These are phyloP conservation scores for Beauveria sp. DNA, from an alignment of 2,329 filamentous ascomycete genomes.

Conservation along the genomic window DNA sequence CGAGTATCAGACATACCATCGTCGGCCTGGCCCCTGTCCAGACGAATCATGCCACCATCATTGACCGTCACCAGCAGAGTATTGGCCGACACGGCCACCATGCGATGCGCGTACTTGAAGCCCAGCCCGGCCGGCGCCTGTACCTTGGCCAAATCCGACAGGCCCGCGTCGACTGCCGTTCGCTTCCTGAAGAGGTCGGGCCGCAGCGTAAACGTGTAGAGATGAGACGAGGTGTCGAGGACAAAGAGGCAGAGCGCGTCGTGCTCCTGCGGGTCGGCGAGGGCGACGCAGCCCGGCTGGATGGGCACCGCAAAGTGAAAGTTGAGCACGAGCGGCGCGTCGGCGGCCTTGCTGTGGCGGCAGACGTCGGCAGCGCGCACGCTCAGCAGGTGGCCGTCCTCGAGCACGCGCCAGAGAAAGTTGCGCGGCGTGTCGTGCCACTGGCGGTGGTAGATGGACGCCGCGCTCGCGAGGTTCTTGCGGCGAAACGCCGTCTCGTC, in stretches of 20 bases:
- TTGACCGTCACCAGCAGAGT: slow-evolving; percentile 75
- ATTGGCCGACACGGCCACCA: slow-evolving; percentile 65
- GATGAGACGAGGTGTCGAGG: slow-evolving; percentile 67
- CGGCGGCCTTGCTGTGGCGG: slow-evolving; percentile 55
- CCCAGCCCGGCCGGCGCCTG: slow-evolving; percentile 65
- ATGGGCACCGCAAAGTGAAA: slow-evolving; percentile 71
- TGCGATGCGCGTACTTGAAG: slow-evolving; percentile 72
- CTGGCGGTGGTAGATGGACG: slow-evolving; percentile 77
- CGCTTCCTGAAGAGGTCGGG: slow-evolving; percentile 73
- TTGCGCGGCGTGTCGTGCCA: slow-evolving; percentile 69
- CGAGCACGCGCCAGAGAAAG: slow-evolving; percentile 86
- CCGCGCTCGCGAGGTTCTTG: slow-evolving; percentile 66
- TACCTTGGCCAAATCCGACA: slow-evolving; percentile 70
- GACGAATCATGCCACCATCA: slow-evolving; percentile 65
- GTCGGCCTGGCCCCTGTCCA: slow-evolving; percentile 51
- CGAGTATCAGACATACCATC: slow-evolving; percentile 32
- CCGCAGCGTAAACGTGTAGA: slow-evolving; percentile 78
- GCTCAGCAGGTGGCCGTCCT: slow-evolving; percentile 72
- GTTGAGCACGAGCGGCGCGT: slow-evolving; percentile 68
- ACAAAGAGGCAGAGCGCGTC: slow-evolving; percentile 74
- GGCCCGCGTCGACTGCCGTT: slow-evolving; percentile 61
- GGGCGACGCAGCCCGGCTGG: slow-evolving; percentile 67
- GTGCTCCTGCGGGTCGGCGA: slow-evolving; percentile 71
- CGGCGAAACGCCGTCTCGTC: slow-evolving; percentile 69
- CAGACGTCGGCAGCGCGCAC: slow-evolving; percentile 76